Percentiles rank a stretch among this genome's conserved stretches.
Evolutionary conservation across 2,329 filamentous ascomycete genomes (phyloP).

Genomic region (Microsporum canis): DNA sequence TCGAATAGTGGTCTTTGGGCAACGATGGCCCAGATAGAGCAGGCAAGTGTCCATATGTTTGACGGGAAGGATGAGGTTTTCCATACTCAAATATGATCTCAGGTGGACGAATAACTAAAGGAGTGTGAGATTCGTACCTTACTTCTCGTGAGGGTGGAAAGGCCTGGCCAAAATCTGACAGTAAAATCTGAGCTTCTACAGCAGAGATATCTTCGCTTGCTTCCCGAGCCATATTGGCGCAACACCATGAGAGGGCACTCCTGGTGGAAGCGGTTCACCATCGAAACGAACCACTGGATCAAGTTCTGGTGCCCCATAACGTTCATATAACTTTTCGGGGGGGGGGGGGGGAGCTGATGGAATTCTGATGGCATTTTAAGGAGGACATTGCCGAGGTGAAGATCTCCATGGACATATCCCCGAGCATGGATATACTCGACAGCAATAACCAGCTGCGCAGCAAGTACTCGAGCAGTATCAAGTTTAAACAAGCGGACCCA

Average conservation of each 20-base stretch:
- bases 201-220: slow-evolving; percentile 17
- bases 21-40: slow-evolving; percentile 21
- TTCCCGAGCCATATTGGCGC: slow-evolving; percentile 17
- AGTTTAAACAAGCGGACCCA: slow-evolving; percentile 12
- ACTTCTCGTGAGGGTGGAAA: slow-evolving; percentile 19
- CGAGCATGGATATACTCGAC: slow-evolving; percentile 17
- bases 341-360: slow-evolving; percentile 18
- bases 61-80: slow-evolving; percentile 13
- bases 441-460: slow-evolving; percentile 14
- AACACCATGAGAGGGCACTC: slow-evolving; percentile 15
- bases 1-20: slow-evolving; percentile 18
- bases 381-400: slow-evolving; percentile 18
- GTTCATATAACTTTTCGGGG: slow-evolving; percentile 17
- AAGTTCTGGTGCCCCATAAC: slow-evolving; percentile 18
- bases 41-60: slow-evolving; percentile 22
- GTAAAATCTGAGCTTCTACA: slow-evolving; percentile 20
- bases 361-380: slow-evolving; percentile 13
- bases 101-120: slow-evolving; percentile 15
- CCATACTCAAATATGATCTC: slow-evolving; percentile 19
- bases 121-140: slow-evolving; percentile 18
- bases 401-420: slow-evolving; percentile 19
- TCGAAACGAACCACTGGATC: slow-evolving; percentile 13
- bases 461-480: slow-evolving; percentile 13
- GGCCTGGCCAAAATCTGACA: slow-evolving; percentile 25
- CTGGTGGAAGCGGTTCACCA: slow-evolving; percentile 16